Evolutionary conservation across 1,139 yeast species (phyloP), one percentile per base, ranked within the genome.

Genomic region (Blastobotrys raffinosifermentans): DNA sequence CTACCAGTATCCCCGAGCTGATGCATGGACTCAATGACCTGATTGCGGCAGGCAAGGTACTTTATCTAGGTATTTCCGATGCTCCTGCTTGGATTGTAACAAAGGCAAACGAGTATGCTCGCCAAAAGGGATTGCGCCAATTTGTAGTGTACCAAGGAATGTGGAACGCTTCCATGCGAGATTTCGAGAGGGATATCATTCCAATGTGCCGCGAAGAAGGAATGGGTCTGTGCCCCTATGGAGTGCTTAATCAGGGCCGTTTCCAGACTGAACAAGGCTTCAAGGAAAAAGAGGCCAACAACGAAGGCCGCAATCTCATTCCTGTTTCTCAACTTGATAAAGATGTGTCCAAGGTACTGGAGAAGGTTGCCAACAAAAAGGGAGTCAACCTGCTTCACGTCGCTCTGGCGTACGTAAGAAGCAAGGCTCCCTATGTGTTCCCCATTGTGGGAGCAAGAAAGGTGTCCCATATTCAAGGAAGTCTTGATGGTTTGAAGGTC

Each of bases 71-170:
- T 5, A 37, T 46, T 10, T 47, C 53, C 9, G 55, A 51, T 29
- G 40, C 53, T 2, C 55, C 55, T 8, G 55, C 55, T 7, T 51
- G 55, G 55, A 37, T 51, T 13, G 55, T 51, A 11, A 32, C 48
- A 9, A 47, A 46, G 31, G 55, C 55, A 11, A 51, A 51, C 35
- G 39, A 42, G 19, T 51, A 51, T 26, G 55, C 55, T 6, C 34
- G 39, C 8, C 43, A 38, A n/a, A 40, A 46, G 19, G 54, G 54
- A 11, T 32, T 46, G 29, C 41, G 48, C 4, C 56, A 44, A 4
- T 51, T 51, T 43, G 35, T 44, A 19, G 50, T 50, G 19, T 51
- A 51, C 37, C 56, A 51, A 34, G 55, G 55, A 5, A 31, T 35
- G 21, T 51, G 56, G 55, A 50, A 42, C 18, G 44, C 48, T 3